Percentiles rank a stretch among this genome's conserved stretches.
Conservation (phyloP, 1,284 basidiomycete species). For the Ustilago vetiveriae region DNA sequence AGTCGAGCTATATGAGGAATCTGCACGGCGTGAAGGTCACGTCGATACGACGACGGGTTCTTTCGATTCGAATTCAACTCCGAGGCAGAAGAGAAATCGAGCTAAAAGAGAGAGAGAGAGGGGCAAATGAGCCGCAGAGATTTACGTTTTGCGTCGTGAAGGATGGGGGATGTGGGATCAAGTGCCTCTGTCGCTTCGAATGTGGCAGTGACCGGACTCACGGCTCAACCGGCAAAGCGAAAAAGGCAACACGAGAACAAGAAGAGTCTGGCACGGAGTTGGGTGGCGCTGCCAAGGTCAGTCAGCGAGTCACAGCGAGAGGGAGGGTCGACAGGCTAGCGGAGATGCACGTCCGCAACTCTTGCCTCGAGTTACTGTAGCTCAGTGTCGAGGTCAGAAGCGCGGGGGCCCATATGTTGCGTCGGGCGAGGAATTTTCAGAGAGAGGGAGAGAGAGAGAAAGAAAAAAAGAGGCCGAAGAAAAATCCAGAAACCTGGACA, state of each 20-base stretch:
- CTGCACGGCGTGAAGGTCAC: not conserved
- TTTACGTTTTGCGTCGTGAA: not conserved
- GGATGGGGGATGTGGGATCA: too few relatives aligned
- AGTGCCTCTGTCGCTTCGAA: too few relatives aligned
- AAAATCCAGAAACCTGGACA: not conserved
- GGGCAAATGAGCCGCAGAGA: not conserved
- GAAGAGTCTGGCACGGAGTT: not conserved
- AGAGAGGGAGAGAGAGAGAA: not conserved
- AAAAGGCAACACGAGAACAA: not conserved
- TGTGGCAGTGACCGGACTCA: conserved; percentile 5
- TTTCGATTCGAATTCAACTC: not conserved
- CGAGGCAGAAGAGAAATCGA: not conserved
- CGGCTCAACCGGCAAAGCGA: conserved; percentile 10
- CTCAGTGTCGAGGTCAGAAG: not conserved
- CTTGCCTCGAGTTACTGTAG: too few relatives aligned
- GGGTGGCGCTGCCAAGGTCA: conserved; percentile 9
- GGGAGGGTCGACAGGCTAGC: too few relatives aligned
- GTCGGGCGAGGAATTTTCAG: too few relatives aligned
- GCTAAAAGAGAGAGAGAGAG: not conserved
- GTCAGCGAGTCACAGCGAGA: conserved; percentile 3
- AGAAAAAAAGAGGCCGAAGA: not conserved
- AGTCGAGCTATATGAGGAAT: conserved; percentile 22
- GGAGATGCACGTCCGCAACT: too few relatives aligned
- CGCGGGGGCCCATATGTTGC: conserved; percentile 1
- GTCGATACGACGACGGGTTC: conserved; percentile 32